phyloP scores from a whole-genome alignment of 164 flowering plant species.

The Pachysandra terminalis region DNA sequence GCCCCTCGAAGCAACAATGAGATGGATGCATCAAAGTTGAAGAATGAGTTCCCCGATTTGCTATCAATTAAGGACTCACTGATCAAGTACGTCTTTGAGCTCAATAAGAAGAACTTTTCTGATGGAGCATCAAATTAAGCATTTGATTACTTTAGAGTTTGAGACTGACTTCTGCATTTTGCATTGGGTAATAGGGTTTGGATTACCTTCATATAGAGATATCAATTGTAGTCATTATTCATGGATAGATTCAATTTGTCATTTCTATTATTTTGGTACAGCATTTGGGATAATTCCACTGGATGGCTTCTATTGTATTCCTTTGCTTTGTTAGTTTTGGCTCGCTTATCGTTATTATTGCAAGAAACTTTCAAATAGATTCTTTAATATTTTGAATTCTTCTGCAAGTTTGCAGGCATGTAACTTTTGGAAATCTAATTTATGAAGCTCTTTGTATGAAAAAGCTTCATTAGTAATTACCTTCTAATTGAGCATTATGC shows the following conservation, averaged over 20 bases:
- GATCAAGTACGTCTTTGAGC: constrained; percentile 13
- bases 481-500: no score
- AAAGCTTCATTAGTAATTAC: not conserved
- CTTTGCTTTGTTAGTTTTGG: no score
- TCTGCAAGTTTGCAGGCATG: not conserved
- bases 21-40: constrained; percentile 11
- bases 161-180: not conserved
- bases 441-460: not conserved
- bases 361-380: not conserved
- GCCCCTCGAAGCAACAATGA: constrained; percentile 15
- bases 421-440: constrained; percentile 4
- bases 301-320: no score
- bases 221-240: not conserved
- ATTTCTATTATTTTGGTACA: constrained; percentile 1
- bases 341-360: no score
- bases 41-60: not conserved
- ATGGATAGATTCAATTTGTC: not conserved
- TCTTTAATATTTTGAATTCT: constrained; percentile 3
- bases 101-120: constrained; percentile 5
- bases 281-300: not conserved
- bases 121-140: not conserved
- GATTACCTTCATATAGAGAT: not conserved
- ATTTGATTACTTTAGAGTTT: not conserved
- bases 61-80: constrained; percentile 12
- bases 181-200: not conserved